These are phyloP conservation scores for Pseudogymnoascus verrucosus DNA, from an alignment of 2,329 filamentous ascomycete species.

Conservation along the genomic window DNA sequence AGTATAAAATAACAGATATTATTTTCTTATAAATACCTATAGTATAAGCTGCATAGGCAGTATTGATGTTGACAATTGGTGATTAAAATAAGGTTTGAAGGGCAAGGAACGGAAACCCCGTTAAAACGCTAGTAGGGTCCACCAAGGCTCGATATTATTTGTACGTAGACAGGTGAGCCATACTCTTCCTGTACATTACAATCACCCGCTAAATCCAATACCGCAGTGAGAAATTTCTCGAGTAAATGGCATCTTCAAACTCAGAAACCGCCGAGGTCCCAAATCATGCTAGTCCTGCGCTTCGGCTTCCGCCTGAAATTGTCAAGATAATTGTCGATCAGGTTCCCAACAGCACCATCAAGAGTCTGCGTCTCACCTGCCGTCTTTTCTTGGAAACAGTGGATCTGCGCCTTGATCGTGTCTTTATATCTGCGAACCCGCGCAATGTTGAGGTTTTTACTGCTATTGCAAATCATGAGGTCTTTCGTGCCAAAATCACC, in stretches of 20 bases:
- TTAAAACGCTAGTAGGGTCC: no score
- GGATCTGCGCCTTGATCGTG: no score
- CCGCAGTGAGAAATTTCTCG: not conserved
- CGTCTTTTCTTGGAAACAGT: no score
- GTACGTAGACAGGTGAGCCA: no score
- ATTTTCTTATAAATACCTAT: not conserved
- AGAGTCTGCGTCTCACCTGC: slow-evolving; percentile 18
- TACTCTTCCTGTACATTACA: no score
- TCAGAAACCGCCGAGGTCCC: not conserved
- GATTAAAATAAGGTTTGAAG: no score
- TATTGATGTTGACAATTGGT: no score
- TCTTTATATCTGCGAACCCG: slow-evolving; percentile 25
- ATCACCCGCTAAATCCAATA: no score
- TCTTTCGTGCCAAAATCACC: slow-evolving; percentile 25
- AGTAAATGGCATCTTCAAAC: not conserved
- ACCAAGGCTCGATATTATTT: no score
- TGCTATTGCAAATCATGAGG: slow-evolving; percentile 30
- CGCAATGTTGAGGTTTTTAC: slow-evolving; percentile 32
- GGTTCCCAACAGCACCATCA: slow-evolving; percentile 23
- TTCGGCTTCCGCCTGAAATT: slow-evolving; percentile 12
- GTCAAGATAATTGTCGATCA: slow-evolving; percentile 9
- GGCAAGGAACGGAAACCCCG: no score
- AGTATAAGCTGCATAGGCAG: no score
- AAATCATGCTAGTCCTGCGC: not conserved
- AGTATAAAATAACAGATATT: not conserved